Percentiles rank a stretch among this genome's conserved stretches.
phyloP scores from a whole-genome alignment of 768 basidiomycete species.

The Leccinum sublutescens region DNA sequence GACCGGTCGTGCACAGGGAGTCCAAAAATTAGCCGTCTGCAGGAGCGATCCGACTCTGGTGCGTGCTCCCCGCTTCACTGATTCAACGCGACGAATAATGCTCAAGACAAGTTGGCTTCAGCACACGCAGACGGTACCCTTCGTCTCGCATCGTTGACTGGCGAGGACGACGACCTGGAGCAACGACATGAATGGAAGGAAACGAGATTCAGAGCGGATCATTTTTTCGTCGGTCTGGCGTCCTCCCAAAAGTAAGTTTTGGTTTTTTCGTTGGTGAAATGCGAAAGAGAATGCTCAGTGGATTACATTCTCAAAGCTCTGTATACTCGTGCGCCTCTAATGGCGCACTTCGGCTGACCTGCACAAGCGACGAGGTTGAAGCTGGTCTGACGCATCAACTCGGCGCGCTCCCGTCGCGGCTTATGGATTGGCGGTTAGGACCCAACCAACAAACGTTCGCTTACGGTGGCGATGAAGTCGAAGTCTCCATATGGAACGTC shows the following conservation, averaged over 20 bases:
- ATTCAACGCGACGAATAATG: slow-evolving; percentile 20
- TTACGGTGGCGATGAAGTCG: slow-evolving; percentile 86
- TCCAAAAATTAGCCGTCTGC: slow-evolving; percentile 41
- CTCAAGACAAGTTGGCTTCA: slow-evolving; percentile 60
- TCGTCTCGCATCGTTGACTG: slow-evolving; percentile 42
- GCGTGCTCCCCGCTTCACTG: slow-evolving; percentile 20
- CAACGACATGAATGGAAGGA: slow-evolving; percentile 60
- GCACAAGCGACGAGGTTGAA: slow-evolving; percentile 28
- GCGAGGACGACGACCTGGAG: slow-evolving; percentile 43
- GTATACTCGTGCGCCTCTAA: slow-evolving; percentile 74
- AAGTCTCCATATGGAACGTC: slow-evolving; percentile 76
- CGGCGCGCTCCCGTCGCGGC: slow-evolving; percentile 60
- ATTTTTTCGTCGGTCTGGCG: slow-evolving; percentile 63
- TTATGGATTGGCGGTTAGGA: slow-evolving; percentile 67
- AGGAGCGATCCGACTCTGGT: slow-evolving; percentile 38
- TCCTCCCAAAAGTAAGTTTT: slow-evolving; percentile 46
- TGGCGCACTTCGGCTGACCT: slow-evolving; percentile 61
- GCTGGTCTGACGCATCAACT: slow-evolving; percentile 22
- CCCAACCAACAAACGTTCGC: slow-evolving; percentile 55
- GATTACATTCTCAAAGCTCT: slow-evolving; percentile 23
- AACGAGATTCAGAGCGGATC: slow-evolving; percentile 48
- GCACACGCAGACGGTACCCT: slow-evolving; percentile 61
- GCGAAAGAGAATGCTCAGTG: slow-evolving; percentile 2
- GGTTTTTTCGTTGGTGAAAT: not conserved
- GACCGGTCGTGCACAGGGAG: slow-evolving; percentile 34